Conservation (phyloP, 2,329 filamentous ascomycete species). For the Trichoderma hamatum region DNA sequence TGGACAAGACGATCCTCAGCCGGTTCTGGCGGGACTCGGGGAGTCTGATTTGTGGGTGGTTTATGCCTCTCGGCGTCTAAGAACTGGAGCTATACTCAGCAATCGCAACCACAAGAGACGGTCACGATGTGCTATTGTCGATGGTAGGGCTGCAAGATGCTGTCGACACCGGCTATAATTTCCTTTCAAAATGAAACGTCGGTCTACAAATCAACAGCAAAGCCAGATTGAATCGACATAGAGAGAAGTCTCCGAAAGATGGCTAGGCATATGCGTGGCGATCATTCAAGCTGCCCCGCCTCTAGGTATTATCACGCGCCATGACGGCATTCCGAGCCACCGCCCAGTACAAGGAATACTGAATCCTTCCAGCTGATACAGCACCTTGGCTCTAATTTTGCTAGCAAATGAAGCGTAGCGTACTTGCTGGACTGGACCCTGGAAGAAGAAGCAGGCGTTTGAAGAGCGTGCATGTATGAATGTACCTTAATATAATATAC, state of each 20-base stretch:
- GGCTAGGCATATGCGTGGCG: slow-evolving; percentile 16
- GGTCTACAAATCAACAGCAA: background rate
- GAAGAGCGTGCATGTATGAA: background rate
- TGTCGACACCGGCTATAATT: background rate
- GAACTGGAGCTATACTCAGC: background rate
- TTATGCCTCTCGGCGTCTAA: background rate
- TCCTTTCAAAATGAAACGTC: too few relatives aligned
- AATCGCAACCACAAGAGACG: background rate
- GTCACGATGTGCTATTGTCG: background rate
- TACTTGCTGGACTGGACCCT: background rate
- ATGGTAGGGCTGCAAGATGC: slow-evolving; percentile 2
- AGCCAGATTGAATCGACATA: background rate
- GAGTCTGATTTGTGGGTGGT: background rate
- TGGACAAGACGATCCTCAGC: slow-evolving; percentile 4
- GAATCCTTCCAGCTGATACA: background rate
- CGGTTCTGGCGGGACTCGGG: slow-evolving; percentile 2
- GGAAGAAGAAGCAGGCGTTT: background rate
- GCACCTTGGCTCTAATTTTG: background rate
- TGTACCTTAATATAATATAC: background rate
- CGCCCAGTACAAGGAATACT: background rate
- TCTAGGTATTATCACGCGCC: slow-evolving; percentile 18
- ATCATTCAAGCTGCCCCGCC: slow-evolving; percentile 16
- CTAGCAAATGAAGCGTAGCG: background rate
- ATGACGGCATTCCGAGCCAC: slow-evolving; percentile 26
- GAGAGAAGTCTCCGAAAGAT: background rate